Percentiles rank a stretch among this genome's conserved stretches.
These are phyloP conservation scores for Eimeria acervulina DNA, from an alignment of 169 alveolate species.

Conservation along the genomic window DNA sequence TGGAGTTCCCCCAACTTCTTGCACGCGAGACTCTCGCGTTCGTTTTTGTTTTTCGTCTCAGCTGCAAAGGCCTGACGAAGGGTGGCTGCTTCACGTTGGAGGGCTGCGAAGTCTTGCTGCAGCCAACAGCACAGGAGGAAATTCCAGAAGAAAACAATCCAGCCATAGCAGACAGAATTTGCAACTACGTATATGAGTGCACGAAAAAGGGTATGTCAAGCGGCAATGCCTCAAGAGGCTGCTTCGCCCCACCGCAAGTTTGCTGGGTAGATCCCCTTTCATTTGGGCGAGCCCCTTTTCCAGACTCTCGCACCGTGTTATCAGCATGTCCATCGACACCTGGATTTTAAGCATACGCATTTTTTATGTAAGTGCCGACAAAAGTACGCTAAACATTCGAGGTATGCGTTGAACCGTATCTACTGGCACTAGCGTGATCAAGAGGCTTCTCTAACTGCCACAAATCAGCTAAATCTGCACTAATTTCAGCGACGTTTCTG, in stretches of 20 bases:
- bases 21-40: slow-evolving; percentile 67
- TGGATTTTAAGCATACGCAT: not conserved
- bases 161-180: not conserved
- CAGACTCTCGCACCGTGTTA: slow-evolving; percentile 83
- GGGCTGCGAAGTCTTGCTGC: slow-evolving; percentile 80
- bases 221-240: not conserved
- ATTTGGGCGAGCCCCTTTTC: slow-evolving; percentile 83
- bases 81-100: slow-evolving; percentile 60
- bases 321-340: slow-evolving; percentile 78
- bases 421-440: too few relatives aligned
- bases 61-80: slow-evolving; percentile 78
- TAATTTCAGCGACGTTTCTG: not conserved
- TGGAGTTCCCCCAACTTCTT: slow-evolving; percentile 81
- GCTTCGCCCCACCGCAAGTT: slow-evolving; percentile 76
- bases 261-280: slow-evolving; percentile 84
- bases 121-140: not conserved
- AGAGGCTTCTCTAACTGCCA: not conserved
- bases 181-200: not conserved
- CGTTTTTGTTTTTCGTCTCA: slow-evolving; percentile 62
- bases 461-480: not conserved
- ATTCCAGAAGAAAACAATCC: not conserved
- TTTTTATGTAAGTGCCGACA: not conserved
- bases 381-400: not conserved
- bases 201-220: not conserved
- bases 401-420: not conserved